Evolutionary conservation across 768 basidiomycete species (phyloP), one percentile per base, ranked within the genome.

Genomic region (Tylopilus cervinicoccineus): DNA sequence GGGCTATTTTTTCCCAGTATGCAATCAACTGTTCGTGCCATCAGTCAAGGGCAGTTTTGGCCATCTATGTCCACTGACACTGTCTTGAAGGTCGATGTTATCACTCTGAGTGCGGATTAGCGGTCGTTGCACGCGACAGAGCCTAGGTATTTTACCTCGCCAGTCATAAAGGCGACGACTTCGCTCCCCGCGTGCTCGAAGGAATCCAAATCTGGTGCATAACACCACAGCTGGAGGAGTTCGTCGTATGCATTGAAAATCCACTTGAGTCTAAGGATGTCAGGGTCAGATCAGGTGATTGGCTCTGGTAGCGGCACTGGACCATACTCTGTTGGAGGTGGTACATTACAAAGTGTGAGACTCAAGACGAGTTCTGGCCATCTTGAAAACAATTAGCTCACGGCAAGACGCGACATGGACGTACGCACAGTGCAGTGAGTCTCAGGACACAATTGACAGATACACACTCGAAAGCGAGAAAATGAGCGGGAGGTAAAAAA

Each of bases 301-400:
- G n/a, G n/a, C n/a, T n/a, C n/a, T n/a, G n/a, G 24, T 16, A 40
- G 33, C 31, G 17, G 17, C 20, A 44, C 14, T 16, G 31, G 32
- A 14, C 69, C 81, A 55, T 59, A 88, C 86, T 86, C 84, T 29
- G 74, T 73, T 26, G 81, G 81, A 3, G 84, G 70, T 12, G 84
- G 81, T 23, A 86, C 75, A 60, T 85, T 86, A 57, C 80, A 80
- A 14, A 89, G 69, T 4, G 83, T 79, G 34, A 89, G 69, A 53
- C 84, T 87, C 23, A 81, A 62, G 55, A 80, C 83, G 59, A 81
- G 70, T 52, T 88, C 85, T 19, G 87, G 84, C 66, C 87, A 89
- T 42, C 86, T 88, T 55, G 22, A 32, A 43, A 37, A 41, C 11
- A 37, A 40, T 62, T 20, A 59, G 54, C 43, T 34, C 8, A 20